Base-by-base conservation (phyloP, 305 asterid genomes). In the Solanum hybrid region DNA sequence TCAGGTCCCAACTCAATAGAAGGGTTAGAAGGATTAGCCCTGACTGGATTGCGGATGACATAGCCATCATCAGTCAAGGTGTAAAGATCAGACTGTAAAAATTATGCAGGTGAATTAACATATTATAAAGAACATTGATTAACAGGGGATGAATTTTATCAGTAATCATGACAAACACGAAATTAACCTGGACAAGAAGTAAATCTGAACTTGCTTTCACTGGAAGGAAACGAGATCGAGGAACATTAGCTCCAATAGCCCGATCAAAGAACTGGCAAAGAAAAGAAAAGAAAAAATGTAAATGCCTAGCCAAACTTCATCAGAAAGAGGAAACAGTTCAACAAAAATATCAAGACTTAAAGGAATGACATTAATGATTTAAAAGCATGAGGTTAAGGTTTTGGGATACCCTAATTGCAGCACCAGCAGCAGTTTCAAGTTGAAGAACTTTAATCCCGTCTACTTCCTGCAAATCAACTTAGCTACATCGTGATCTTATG, bases 351-450 rank as follows among this genome's bases (percentile, higher is more conserved):
- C 78, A 88, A 87, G 26, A 86, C 27, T 40, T 76, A 40, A 71
- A 17, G 26, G 69, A 34, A 72, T 34, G 87, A 19, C 24, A 80
- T 29, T 73, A 38, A 31, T 87, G 79, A 78, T 31, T 66, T 31
- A 73, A 51, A 73, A 5, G 90, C 32, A 84, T 42, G 34, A 85
- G 86, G 86, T 66, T 24, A 73, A 22, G 35, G 35, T 38, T 51
- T 60, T 88, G 35, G 60, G 12, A 75, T 94, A 95, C 98, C 97
- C 86, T 95, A 88, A 96, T 96, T 66, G 98, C 98, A 87, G 98
- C 98, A 64, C 98, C 98, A 36, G 98, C 98, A 79, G 98, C 98
- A 66, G 98, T 95, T 93, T 96, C 98, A 89, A 96, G 98, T 92
- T 96, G 98, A 94, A 96, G 98, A 90, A 96, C 96, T 92, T 95